Percentiles rank a stretch among this genome's conserved stretches.
These are phyloP conservation scores for Micractinium sp. DNA, from an alignment of 139 green algal species.

Conservation along the genomic window DNA sequence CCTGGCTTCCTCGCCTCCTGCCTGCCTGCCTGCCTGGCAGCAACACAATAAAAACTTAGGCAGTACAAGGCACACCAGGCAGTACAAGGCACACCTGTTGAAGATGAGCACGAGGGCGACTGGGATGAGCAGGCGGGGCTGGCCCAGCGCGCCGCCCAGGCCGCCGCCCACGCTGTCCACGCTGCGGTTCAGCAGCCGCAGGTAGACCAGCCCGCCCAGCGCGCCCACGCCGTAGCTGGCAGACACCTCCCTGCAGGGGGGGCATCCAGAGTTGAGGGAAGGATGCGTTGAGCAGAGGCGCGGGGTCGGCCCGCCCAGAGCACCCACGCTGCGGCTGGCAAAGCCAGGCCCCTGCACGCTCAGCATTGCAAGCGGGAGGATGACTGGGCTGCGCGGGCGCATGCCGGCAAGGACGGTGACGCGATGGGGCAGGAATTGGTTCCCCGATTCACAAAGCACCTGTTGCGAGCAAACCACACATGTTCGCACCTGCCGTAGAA, in stretches of 20 bases:
- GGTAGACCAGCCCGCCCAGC: constrained; percentile 81
- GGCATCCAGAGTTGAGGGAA: not conserved
- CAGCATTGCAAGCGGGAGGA: not conserved
- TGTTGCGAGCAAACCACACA: not conserved
- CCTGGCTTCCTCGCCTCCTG: not conserved
- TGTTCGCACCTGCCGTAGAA: constrained; percentile 58
- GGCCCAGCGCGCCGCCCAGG: constrained; percentile 52
- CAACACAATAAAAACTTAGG: not conserved
- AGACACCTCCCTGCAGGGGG: constrained; percentile 63
- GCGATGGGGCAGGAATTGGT: too few relatives aligned
- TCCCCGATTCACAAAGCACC: too few relatives aligned
- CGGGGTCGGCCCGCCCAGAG: not conserved
- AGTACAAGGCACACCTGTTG: constrained; percentile 70
- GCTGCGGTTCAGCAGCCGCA: constrained; percentile 80
- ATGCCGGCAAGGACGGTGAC: too few relatives aligned
- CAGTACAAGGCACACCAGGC: not conserved
- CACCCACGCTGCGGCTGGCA: not conserved
- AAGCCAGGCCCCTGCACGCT: too few relatives aligned
- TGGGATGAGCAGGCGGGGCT: constrained; percentile 89
- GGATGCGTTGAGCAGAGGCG: not conserved
- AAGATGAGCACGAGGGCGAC: constrained; percentile 84
- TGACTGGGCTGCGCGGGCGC: too few relatives aligned
- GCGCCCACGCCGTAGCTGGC: constrained; percentile 84
- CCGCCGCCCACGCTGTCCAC: constrained; percentile 77
- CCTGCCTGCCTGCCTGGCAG: not conserved